These are phyloP conservation scores for Penicillium ochrochloron DNA, from an alignment of 495 filamentous ascomycete genomes.

Conservation along the genomic window DNA sequence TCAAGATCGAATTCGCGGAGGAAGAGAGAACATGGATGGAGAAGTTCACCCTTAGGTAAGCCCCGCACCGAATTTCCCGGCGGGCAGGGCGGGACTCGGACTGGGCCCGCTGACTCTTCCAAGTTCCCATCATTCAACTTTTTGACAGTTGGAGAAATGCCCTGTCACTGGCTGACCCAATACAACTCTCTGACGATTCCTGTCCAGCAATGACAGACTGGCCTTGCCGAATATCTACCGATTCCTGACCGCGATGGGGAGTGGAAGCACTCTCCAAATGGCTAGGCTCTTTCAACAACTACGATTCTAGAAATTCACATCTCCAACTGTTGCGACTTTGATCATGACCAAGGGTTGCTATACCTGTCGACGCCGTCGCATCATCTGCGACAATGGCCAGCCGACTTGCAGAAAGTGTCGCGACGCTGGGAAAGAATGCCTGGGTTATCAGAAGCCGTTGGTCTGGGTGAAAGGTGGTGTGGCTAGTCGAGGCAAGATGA, in stretches of 20 bases:
- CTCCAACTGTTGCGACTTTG: slow-evolving; percentile 10
- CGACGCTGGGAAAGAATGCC: slow-evolving; percentile 64
- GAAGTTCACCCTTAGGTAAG: slow-evolving; percentile 21
- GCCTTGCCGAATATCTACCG: slow-evolving; percentile 8
- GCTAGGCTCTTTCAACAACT: slow-evolving; percentile 25
- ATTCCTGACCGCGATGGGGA: slow-evolving; percentile 36
- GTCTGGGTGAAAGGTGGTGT: slow-evolving; percentile 58
- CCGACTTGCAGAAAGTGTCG: slow-evolving; percentile 67
- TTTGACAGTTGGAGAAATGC: slow-evolving; percentile 6
- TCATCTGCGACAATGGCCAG: slow-evolving; percentile 63
- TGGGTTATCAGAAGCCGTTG: slow-evolving; percentile 62
- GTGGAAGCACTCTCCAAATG: slow-evolving; percentile 25
- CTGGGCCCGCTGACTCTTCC: slow-evolving; percentile 7
- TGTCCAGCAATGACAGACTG: slow-evolving; percentile 25
- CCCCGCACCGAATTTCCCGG: slow-evolving; percentile 24
- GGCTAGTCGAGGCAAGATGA: slow-evolving; percentile 56
- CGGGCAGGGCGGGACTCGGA: slow-evolving; percentile 6
- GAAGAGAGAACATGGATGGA: slow-evolving; percentile 13
- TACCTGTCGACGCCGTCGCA: slow-evolving; percentile 55
- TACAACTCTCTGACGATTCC: background rate
- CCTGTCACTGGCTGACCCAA: background rate
- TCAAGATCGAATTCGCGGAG: slow-evolving; percentile 10
- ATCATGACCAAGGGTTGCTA: slow-evolving; percentile 56
- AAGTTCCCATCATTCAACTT: background rate
- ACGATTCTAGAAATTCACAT: slow-evolving; percentile 19